Evolutionary conservation across 2,329 filamentous ascomycete genomes (phyloP).

Genomic region (Lecanicillium sp.): DNA sequence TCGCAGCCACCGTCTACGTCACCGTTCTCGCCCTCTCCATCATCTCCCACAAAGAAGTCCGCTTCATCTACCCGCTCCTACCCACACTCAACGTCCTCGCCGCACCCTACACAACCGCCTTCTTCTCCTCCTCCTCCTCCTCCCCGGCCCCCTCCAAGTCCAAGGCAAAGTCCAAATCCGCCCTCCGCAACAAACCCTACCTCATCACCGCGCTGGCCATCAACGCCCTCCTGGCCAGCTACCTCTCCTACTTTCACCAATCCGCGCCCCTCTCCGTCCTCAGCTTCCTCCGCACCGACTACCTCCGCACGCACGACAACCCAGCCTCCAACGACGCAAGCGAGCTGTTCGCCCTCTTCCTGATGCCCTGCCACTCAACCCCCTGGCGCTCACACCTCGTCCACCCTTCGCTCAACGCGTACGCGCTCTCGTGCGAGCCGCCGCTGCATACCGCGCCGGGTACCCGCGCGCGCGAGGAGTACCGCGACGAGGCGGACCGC

Average conservation of each 20-base stretch:
- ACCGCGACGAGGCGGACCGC: slow-evolving; percentile 82
- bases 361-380: slow-evolving; percentile 94
- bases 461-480: slow-evolving; percentile 53
- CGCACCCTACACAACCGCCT: slow-evolving; percentile 56
- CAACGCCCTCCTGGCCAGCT: slow-evolving; percentile 66
- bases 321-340: slow-evolving; percentile 19
- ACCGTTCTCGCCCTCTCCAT: slow-evolving; percentile 61
- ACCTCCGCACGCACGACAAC: slow-evolving; percentile 48
- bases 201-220: slow-evolving; percentile 50
- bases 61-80: slow-evolving; percentile 90
- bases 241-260: slow-evolving; percentile 71
- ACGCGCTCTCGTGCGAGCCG: slow-evolving; percentile 85
- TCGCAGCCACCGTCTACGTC: slow-evolving; percentile 51
- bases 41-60: slow-evolving; percentile 92
- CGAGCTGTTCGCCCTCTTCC: slow-evolving; percentile 64
- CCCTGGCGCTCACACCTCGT: slow-evolving; percentile 89
- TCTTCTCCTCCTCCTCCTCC: slow-evolving; percentile 43
- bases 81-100: slow-evolving; percentile 79
- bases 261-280: slow-evolving; percentile 70
- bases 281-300: slow-evolving; percentile 65
- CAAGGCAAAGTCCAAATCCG: slow-evolving; percentile 18
- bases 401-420: slow-evolving; percentile 65
- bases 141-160: slow-evolving; percentile 17
- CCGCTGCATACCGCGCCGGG: slow-evolving; percentile 60
- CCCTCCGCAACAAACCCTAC: slow-evolving; percentile 45